Percentiles rank a stretch among this genome's conserved stretches.
phyloP scores from a whole-genome alignment of 257 asterid species.

The Prunella vulgaris region DNA sequence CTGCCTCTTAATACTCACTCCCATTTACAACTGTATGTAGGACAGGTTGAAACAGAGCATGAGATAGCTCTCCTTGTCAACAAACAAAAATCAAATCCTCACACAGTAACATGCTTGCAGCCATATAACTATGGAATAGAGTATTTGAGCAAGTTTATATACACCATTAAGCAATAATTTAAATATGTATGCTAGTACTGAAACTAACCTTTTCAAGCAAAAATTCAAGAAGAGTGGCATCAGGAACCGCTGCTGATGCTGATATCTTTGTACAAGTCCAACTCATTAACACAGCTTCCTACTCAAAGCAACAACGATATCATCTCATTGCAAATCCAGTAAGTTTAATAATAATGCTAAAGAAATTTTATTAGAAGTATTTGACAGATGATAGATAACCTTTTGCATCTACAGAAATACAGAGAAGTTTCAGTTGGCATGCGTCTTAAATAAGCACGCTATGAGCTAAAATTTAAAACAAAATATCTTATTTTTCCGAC shows the following conservation, averaged over 20 bases:
- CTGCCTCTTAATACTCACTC: not conserved
- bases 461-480: too few relatives aligned
- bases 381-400: not conserved
- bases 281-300: slow-evolving; percentile 95
- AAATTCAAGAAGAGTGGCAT: slow-evolving; percentile 68
- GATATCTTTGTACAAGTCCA: slow-evolving; percentile 91
- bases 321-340: slow-evolving; percentile 14
- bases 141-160: not conserved
- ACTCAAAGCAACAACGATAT: slow-evolving; percentile 27
- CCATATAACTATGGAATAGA: not conserved
- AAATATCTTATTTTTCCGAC: too few relatives aligned
- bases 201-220: slow-evolving; percentile 77
- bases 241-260: slow-evolving; percentile 65
- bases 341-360: not conserved
- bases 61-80: not conserved
- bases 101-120: not conserved
- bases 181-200: not conserved
- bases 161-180: not conserved
- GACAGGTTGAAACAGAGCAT: not conserved
- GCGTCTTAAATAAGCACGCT: too few relatives aligned
- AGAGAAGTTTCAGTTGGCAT: too few relatives aligned
- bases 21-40: not conserved
- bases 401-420: slow-evolving; percentile 3
- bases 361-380: slow-evolving; percentile 3
- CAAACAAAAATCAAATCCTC: not conserved